A percentile compares a stretch with the other conserved stretches of the same genome.
Evolutionary conservation across 176 grass and related monocot species (phyloP).

Genomic region (Saccharum officinarum): DNA sequence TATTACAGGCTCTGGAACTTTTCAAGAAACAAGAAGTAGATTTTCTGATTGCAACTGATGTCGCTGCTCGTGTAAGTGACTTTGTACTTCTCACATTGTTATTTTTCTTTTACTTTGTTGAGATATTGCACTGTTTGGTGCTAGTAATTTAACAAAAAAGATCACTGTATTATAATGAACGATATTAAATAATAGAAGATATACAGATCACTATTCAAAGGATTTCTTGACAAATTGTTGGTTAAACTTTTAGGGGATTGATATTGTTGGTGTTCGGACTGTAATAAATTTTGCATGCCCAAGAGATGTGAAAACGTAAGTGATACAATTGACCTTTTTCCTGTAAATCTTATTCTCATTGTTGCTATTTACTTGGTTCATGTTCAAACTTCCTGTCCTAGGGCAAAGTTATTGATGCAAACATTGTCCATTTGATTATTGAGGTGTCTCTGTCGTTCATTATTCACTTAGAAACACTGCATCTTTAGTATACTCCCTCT

Average conservation of each 20-base stretch:
- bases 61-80: constrained; percentile 95
- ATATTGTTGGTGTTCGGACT: constrained; percentile 92
- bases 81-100: not conserved
- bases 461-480: not conserved
- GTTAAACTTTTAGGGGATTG: constrained; percentile 67
- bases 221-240: not conserved
- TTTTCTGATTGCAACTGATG: constrained; percentile 94
- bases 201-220: no score
- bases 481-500: no score
- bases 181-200: not conserved
- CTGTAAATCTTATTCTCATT: not conserved
- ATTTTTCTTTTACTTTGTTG: not conserved
- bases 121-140: not conserved
- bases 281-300: constrained; percentile 97
- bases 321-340: not conserved
- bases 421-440: not conserved
- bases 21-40: constrained; percentile 94
- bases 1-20: constrained; percentile 78
- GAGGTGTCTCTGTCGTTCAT: not conserved
- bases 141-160: not conserved
- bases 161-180: not conserved
- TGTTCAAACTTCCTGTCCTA: not conserved
- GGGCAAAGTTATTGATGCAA: not conserved
- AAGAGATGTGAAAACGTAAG: constrained; percentile 86
- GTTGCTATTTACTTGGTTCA: constrained; percentile 12